phyloP scores from a whole-genome alignment of 2,329 filamentous ascomycete genomes.

The Ustilaginoidea virens region DNA sequence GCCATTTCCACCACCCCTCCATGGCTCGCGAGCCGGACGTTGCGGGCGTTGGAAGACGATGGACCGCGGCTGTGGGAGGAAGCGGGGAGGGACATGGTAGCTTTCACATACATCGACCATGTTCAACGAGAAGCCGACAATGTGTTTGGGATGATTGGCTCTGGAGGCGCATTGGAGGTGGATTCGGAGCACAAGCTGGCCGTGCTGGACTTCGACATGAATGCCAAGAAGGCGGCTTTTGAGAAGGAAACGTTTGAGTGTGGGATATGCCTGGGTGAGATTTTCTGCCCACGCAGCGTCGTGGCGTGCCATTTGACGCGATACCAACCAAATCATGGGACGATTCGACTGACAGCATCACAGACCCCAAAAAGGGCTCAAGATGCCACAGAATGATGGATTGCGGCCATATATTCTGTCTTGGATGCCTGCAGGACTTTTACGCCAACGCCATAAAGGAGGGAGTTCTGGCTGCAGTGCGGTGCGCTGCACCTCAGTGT shows the following conservation, averaged over 20 bases:
- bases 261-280: constrained; percentile 58
- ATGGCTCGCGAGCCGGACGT: constrained; percentile 37
- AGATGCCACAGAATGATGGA: constrained; percentile 68
- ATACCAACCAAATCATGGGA: too few relatives aligned
- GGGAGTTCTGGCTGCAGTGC: constrained; percentile 65
- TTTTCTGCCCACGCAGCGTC: neutral
- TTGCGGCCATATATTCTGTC: constrained; percentile 86
- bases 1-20: constrained; percentile 35
- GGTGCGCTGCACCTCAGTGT: constrained; percentile 68
- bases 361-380: constrained; percentile 76
- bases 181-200: constrained; percentile 47
- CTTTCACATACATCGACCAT: constrained; percentile 49
- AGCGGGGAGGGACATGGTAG: constrained; percentile 39
- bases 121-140: constrained; percentile 42
- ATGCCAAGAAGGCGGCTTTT: constrained; percentile 59
- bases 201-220: constrained; percentile 64
- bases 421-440: constrained; percentile 74
- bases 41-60: constrained; percentile 35
- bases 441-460: constrained; percentile 80
- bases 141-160: constrained; percentile 41
- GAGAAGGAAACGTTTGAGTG: constrained; percentile 78
- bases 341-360: neutral
- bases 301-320: too few relatives aligned
- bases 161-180: constrained; percentile 33
- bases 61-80: constrained; percentile 45